phyloP scores from a whole-genome alignment of 768 basidiomycete genomes.

The Lentinula guzmanii region DNA sequence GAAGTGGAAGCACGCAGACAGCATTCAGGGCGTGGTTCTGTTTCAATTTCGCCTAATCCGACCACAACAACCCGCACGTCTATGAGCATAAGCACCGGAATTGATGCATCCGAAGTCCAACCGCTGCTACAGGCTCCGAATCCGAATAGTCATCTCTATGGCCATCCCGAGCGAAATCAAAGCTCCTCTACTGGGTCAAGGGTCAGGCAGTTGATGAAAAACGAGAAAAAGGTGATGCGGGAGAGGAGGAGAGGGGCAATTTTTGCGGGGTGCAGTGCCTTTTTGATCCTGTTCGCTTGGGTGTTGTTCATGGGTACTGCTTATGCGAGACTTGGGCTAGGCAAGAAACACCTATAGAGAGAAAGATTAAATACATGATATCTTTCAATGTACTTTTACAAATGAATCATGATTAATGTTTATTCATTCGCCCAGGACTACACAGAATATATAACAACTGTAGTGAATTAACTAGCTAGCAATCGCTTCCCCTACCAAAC shows the following conservation, averaged over 20 bases:
- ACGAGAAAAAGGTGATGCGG: constrained; percentile 10
- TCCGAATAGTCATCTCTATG: constrained; percentile 1
- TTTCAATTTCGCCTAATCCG: not conserved
- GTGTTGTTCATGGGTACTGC: constrained; percentile 58
- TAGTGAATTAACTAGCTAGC: not conserved
- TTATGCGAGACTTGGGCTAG: constrained; percentile 42
- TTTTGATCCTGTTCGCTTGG: constrained; percentile 51
- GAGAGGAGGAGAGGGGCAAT: constrained; percentile 45
- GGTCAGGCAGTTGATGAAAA: constrained; percentile 15
- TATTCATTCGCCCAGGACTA: not conserved
- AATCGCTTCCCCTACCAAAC: not conserved
- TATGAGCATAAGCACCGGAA: not conserved
- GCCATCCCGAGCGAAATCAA: not conserved
- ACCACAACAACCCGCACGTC: not conserved
- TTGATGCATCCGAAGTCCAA: not conserved
- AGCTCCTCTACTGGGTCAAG: constrained; percentile 15
- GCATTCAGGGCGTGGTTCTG: constrained; percentile 4
- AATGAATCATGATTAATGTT: not conserved
- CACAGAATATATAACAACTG: too few relatives aligned
- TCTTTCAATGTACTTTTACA: not conserved
- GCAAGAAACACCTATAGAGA: not conserved
- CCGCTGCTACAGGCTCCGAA: constrained; percentile 11
- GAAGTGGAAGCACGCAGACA: constrained; percentile 7
- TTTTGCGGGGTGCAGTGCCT: constrained; percentile 36
- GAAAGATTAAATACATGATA: not conserved